These are phyloP conservation scores for Globisporangium canariense DNA, from an alignment of 352 stramenopile genomes.

Conservation along the genomic window DNA sequence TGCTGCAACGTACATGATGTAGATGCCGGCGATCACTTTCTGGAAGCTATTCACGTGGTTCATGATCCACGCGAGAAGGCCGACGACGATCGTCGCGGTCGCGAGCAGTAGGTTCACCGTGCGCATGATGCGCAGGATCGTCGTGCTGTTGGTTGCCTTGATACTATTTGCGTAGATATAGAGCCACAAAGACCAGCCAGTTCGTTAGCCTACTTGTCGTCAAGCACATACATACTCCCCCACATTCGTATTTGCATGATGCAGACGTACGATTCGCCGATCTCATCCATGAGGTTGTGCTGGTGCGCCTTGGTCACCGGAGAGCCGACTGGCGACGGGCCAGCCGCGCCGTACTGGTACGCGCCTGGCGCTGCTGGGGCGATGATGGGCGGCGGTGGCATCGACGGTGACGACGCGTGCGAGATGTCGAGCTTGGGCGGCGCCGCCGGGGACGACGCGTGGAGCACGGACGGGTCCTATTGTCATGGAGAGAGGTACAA, in stretches of 20 bases:
- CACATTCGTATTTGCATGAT: not conserved
- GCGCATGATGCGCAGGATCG: slow-evolving; percentile 79
- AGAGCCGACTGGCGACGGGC: slow-evolving; percentile 14
- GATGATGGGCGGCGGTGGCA: slow-evolving; percentile 36
- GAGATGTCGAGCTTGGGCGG: slow-evolving; percentile 23
- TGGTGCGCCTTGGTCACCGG: slow-evolving; percentile 22
- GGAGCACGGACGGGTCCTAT: slow-evolving; percentile 40
- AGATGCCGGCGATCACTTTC: slow-evolving; percentile 80
- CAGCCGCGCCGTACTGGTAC: slow-evolving; percentile 28
- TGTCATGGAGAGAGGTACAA: not conserved
- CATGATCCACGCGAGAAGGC: slow-evolving; percentile 78
- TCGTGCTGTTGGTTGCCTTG: slow-evolving; percentile 80
- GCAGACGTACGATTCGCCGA: slow-evolving; percentile 46
- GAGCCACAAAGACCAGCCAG: not conserved
- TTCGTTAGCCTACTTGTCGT: not conserved
- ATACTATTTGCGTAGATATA: slow-evolving; percentile 29
- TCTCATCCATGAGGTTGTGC: slow-evolving; percentile 83
- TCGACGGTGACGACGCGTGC: slow-evolving; percentile 25
- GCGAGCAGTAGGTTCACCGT: slow-evolving; percentile 74
- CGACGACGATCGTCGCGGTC: slow-evolving; percentile 60
- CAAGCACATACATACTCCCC: not conserved
- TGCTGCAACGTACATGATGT: slow-evolving; percentile 72
- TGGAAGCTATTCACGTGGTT: slow-evolving; percentile 75
- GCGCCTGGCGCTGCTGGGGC: slow-evolving; percentile 26
- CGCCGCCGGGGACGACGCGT: slow-evolving; percentile 24